phyloP scores from a whole-genome alignment of 768 basidiomycete species.

The Tricholoma saponaceum region DNA sequence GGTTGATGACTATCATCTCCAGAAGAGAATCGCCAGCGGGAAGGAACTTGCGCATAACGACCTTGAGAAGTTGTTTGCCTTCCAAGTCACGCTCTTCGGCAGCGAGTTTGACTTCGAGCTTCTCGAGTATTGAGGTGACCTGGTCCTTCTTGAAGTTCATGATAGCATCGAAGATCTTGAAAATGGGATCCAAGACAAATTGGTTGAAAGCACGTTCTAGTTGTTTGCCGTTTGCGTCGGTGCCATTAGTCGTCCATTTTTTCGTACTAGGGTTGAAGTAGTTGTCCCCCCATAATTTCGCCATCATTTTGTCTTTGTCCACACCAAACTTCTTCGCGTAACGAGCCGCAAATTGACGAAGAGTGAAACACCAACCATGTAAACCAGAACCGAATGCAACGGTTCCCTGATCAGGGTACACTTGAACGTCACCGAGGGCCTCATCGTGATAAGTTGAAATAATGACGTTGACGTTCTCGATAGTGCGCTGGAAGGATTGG shows the following conservation, averaged over 20 bases:
- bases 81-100: slow-evolving; percentile 90
- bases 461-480: slow-evolving; percentile 98
- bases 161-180: slow-evolving; percentile 95
- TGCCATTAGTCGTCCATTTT: slow-evolving; percentile 88
- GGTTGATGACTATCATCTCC: slow-evolving; percentile 99
- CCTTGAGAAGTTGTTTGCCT: slow-evolving; percentile 94
- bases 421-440: slow-evolving; percentile 96
- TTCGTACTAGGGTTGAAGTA: slow-evolving; percentile 96
- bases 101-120: slow-evolving; percentile 90
- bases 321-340: slow-evolving; percentile 99
- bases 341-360: slow-evolving; percentile 91
- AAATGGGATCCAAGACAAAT: slow-evolving; percentile 99
- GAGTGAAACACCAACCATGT: slow-evolving; percentile 99
- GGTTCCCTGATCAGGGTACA: slow-evolving; percentile 97
- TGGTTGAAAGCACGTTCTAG: slow-evolving; percentile 98
- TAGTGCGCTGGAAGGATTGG: slow-evolving; percentile 96
- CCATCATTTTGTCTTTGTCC: slow-evolving; percentile 98
- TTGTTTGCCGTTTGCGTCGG: slow-evolving; percentile 77
- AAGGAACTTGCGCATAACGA: slow-evolving; percentile 98
- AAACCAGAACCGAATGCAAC: slow-evolving; percentile 99
- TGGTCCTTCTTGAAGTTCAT: slow-evolving; percentile 99
- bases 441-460: slow-evolving; percentile 95
- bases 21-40: slow-evolving; percentile 97
- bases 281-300: slow-evolving; percentile 98
- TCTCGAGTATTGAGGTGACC: slow-evolving; percentile 81